phyloP scores from a whole-genome alignment of 2,329 filamentous ascomycete genomes.

The Xylaria sp. region DNA sequence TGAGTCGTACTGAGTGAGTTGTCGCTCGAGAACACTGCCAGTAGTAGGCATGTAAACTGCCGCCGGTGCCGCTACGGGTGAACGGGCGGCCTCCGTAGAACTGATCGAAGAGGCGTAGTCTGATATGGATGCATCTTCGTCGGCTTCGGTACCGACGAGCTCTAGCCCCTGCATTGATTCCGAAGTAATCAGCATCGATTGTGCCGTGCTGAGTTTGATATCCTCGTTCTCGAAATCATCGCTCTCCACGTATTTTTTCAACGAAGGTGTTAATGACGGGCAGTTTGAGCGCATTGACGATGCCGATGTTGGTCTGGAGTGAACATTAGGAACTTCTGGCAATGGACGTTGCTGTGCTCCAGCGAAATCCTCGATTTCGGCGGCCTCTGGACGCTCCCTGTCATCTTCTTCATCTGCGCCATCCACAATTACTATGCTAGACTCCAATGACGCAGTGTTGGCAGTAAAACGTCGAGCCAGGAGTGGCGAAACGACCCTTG shows the following conservation, averaged over 20 bases:
- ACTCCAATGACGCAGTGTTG: conserved; percentile 13
- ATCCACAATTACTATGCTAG: conserved; percentile 12
- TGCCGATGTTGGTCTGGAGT: conserved; percentile 24
- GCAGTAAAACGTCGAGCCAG: conserved; percentile 18
- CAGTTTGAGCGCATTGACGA: conserved; percentile 30
- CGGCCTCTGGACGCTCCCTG: background rate
- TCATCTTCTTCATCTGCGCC: conserved; percentile 3
- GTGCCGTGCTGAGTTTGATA: conserved; percentile 27
- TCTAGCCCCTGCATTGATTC: conserved; percentile 29
- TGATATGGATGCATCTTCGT: conserved; percentile 25
- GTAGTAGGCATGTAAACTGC: conserved; percentile 30
- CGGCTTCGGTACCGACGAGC: conserved; percentile 16
- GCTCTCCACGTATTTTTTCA: conserved; percentile 31
- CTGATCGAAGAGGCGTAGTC: conserved; percentile 29
- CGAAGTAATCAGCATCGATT: conserved; percentile 26
- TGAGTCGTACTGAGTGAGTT: conserved; percentile 28
- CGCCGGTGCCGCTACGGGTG: conserved; percentile 26
- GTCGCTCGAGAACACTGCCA: conserved; percentile 29
- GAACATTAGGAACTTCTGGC: conserved; percentile 26
- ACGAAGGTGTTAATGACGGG: conserved; percentile 32
- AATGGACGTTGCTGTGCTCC: conserved; percentile 26
- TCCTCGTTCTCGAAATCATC: conserved; percentile 32
- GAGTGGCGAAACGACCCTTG: background rate
- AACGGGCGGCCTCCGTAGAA: conserved; percentile 24
- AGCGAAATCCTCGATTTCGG: background rate